phyloP scores from a whole-genome alignment of 495 filamentous ascomycete genomes.

The Daldinia childiae region DNA sequence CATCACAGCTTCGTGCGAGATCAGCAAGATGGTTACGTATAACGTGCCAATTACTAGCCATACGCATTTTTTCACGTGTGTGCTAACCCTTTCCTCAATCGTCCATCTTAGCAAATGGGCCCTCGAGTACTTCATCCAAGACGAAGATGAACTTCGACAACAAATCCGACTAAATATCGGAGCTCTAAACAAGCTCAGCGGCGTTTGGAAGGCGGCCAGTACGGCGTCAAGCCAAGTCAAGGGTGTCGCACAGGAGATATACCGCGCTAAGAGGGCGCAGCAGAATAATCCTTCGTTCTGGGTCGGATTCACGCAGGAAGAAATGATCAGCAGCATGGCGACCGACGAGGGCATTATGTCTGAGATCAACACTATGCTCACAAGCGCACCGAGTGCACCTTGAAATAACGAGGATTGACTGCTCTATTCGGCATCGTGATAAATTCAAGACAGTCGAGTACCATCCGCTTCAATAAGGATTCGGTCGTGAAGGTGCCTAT shows the following conservation, averaged over 20 bases:
- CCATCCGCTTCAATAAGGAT: background rate
- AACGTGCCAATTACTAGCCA: conserved; percentile 76
- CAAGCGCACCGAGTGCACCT: conserved; percentile 22
- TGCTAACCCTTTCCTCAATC: conserved; percentile 73
- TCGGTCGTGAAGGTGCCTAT: background rate
- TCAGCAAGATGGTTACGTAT: conserved; percentile 80
- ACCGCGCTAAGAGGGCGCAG: conserved; percentile 64
- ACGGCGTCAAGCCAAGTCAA: conserved; percentile 78
- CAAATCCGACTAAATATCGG: conserved; percentile 84
- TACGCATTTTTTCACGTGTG: conserved; percentile 90
- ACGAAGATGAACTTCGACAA: conserved; percentile 79
- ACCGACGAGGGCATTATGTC: conserved; percentile 65
- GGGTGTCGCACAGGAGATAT: conserved; percentile 73
- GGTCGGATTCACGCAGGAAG: conserved; percentile 62
- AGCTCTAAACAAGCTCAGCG: conserved; percentile 75
- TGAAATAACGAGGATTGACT: conserved; percentile 19
- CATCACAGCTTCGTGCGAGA: conserved; percentile 77
- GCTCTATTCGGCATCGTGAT: conserved; percentile 8
- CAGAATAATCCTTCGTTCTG: conserved; percentile 61
- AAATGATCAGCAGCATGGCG: conserved; percentile 63
- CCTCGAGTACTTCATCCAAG: conserved; percentile 58
- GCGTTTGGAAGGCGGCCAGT: conserved; percentile 80
- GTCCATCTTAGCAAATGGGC: conserved; percentile 71
- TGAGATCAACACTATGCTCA: conserved; percentile 54
- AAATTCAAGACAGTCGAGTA: background rate